Conservation (phyloP, 2,329 filamentous ascomycete genomes). For the Neurospora sp. region DNA sequence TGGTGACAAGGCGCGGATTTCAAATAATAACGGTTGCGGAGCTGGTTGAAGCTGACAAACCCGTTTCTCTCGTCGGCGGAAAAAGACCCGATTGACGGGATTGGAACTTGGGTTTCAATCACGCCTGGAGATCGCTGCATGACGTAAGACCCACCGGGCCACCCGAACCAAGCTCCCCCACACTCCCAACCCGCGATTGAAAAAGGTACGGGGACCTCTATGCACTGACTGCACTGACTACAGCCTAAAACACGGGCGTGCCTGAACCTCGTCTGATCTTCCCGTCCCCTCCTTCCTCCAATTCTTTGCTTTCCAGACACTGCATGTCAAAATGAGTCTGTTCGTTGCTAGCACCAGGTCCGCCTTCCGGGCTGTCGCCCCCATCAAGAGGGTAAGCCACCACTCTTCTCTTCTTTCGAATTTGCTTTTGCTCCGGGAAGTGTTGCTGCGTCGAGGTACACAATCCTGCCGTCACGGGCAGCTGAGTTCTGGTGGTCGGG, state of each 20-base stretch:
- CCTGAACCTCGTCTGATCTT: background rate
- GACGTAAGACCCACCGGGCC: background rate
- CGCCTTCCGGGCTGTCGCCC: slow-evolving; percentile 54
- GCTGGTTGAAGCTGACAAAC: background rate
- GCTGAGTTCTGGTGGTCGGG: background rate
- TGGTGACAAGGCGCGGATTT: background rate
- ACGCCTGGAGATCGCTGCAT: background rate
- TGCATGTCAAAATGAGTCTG: slow-evolving; percentile 37
- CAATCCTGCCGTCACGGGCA: background rate
- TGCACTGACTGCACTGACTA: background rate
- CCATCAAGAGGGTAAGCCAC: slow-evolving; percentile 51
- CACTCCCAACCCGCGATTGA: background rate
- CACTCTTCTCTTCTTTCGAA: background rate
- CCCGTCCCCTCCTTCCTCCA: slow-evolving; percentile 1
- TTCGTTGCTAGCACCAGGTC: slow-evolving; percentile 51
- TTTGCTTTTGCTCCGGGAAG: background rate
- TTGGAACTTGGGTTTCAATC: background rate
- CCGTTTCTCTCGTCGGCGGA: background rate
- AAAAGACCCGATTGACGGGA: background rate
- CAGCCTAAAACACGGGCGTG: background rate
- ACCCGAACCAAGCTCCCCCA: background rate
- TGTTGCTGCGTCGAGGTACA: background rate
- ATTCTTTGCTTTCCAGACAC: background rate
- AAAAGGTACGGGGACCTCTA: background rate
- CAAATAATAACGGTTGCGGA: background rate